Conservation (phyloP, 192 early-diverging fungal genomes). For the Martensiomyces pterosporus region DNA sequence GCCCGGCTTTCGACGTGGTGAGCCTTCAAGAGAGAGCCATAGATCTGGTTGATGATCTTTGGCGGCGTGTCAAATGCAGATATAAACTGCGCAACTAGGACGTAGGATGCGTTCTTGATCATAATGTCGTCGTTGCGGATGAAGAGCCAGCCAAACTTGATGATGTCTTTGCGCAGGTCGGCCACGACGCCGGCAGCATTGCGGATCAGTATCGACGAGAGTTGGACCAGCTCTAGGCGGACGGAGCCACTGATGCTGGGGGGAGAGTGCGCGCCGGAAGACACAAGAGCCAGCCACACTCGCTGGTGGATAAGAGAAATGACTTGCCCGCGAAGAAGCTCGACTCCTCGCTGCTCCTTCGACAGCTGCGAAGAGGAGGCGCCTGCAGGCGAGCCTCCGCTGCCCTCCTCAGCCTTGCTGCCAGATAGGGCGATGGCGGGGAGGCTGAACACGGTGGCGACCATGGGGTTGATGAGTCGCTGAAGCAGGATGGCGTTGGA, state of each 20-base stretch:
- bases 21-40: conserved; percentile 78
- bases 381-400: conserved; percentile 58
- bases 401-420: conserved; percentile 55
- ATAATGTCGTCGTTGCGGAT: conserved; percentile 85
- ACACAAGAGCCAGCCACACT: conserved; percentile 43
- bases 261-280: conserved; percentile 13
- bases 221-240: conserved; percentile 85
- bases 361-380: conserved; percentile 41
- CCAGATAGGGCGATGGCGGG: conserved; percentile 65
- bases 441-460: conserved; percentile 53
- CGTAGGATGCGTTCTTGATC: conserved; percentile 94
- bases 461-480: conserved; percentile 83
- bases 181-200: conserved; percentile 71
- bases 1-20: conserved; percentile 85
- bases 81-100: conserved; percentile 88
- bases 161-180: conserved; percentile 81
- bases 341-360: conserved; percentile 29
- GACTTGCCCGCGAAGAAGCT: conserved; percentile 32
- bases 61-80: conserved; percentile 87
- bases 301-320: conserved; percentile 37
- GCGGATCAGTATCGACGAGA: conserved; percentile 80
- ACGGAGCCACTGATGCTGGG: conserved; percentile 51
- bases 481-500: conserved; percentile 72
- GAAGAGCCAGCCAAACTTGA: conserved; percentile 92
- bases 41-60: conserved; percentile 84